These are phyloP conservation scores for Mycothermus thermophilus DNA, from an alignment of 495 filamentous ascomycete genomes.

Conservation along the genomic window DNA sequence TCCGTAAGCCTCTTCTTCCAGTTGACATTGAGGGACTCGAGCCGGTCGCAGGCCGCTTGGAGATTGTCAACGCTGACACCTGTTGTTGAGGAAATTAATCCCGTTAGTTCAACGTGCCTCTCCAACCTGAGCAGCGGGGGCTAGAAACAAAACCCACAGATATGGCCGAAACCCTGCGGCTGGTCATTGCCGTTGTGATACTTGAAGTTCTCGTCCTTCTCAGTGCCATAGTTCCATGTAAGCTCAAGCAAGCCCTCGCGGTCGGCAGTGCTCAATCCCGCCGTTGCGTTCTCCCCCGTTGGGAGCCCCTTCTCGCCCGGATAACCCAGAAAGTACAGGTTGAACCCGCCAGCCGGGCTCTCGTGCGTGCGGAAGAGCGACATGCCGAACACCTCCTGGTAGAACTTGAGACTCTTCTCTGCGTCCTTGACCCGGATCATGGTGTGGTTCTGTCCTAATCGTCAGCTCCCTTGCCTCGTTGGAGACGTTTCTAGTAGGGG, in stretches of 20 bases:
- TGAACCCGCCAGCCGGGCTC: conserved; percentile 58
- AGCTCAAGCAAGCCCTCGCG: conserved; percentile 78
- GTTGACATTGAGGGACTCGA: conserved; percentile 65
- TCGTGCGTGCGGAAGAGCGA: conserved; percentile 57
- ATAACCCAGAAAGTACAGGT: conserved; percentile 89
- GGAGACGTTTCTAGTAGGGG: conserved; percentile 13
- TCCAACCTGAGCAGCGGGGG: not conserved
- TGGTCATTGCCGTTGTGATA: conserved; percentile 89
- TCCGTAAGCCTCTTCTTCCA: conserved; percentile 95
- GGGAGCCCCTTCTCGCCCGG: conserved; percentile 35
- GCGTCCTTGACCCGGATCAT: conserved; percentile 93
- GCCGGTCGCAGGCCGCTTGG: conserved; percentile 67
- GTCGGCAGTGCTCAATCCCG: conserved; percentile 41
- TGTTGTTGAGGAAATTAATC: no score
- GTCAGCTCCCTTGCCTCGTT: conserved; percentile 29
- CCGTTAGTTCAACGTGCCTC: no score
- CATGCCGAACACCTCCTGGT: conserved; percentile 86
- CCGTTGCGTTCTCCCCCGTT: conserved; percentile 19
- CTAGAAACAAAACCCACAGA: conserved; percentile 42
- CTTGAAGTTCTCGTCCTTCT: conserved; percentile 67
- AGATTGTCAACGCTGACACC: conserved; percentile 82
- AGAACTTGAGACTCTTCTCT: conserved; percentile 74
- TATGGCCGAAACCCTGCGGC: conserved; percentile 89
- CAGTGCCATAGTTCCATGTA: conserved; percentile 95
- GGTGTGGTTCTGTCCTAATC: conserved; percentile 53